Evolutionary conservation across 306 rosid genomes (phyloP).

Genomic region (Boehmeria nivea): DNA sequence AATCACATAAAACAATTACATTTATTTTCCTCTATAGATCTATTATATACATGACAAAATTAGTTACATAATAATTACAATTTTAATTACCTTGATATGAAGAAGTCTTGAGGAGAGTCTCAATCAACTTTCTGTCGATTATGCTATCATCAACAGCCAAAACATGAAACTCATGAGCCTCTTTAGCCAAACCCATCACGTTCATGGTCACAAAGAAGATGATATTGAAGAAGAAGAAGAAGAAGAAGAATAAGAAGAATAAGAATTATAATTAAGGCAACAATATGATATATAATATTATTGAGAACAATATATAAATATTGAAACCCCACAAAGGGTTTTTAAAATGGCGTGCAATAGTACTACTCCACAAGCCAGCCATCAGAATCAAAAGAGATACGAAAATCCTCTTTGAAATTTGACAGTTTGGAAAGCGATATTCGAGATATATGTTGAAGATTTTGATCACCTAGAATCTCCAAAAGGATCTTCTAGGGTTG

Average conservation of each 20-base stretch:
- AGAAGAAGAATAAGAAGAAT: constrained; percentile 5
- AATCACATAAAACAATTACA: no score
- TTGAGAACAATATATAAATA: constrained; percentile 3
- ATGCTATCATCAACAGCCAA: constrained; percentile 81
- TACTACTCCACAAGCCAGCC: constrained; percentile 21
- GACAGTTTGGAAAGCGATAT: constrained; percentile 82
- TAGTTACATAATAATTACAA: background rate
- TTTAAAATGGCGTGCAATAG: no score
- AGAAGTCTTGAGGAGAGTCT: constrained; percentile 77
- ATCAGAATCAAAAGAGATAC: constrained; percentile 34
- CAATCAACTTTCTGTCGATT: constrained; percentile 75
- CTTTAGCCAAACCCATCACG: constrained; percentile 48
- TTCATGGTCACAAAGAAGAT: background rate
- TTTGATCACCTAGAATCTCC: constrained; percentile 49
- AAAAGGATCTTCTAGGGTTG: constrained; percentile 46
- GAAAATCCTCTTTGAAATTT: constrained; percentile 41
- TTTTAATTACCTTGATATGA: constrained; percentile 60
- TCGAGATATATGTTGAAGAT: constrained; percentile 57
- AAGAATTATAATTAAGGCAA: background rate
- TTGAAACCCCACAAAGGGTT: no score
- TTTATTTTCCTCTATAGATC: no score
- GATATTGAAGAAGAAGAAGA: constrained; percentile 3
- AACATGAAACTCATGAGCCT: constrained; percentile 54
- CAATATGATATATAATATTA: background rate
- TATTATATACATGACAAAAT: no score